Percentiles rank a stretch among this genome's conserved stretches.
Evolutionary conservation across 2,329 filamentous ascomycete species (phyloP).

Genomic region (Ophiostoma quercus): DNA sequence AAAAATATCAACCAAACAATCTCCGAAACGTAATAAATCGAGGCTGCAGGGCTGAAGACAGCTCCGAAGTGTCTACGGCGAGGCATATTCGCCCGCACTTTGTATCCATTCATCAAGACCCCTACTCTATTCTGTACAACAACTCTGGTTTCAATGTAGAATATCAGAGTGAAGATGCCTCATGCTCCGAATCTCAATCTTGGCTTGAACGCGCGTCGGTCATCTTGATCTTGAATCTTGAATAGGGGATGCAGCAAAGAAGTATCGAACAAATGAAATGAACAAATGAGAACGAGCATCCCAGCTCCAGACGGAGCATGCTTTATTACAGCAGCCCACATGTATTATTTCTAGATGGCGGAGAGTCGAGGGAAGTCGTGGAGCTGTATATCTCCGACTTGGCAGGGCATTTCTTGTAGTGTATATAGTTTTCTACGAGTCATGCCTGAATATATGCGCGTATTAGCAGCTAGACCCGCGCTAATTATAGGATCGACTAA

Average conservation of each 20-base stretch:
- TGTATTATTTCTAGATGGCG: not conserved
- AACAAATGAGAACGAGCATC: not conserved
- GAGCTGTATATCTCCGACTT: not conserved
- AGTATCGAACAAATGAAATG: not conserved
- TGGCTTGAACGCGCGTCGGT: not conserved
- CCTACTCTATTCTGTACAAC: not conserved
- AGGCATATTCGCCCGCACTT: not conserved
- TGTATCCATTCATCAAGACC: not conserved
- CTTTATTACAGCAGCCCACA: not conserved
- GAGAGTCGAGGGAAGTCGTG: not conserved
- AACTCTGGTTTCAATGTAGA: too few species aligned
- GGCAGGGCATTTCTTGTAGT: not conserved
- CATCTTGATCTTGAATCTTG: not conserved
- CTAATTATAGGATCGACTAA: not conserved
- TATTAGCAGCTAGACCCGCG: not conserved
- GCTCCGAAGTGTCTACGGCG: not conserved
- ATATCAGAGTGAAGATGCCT: not conserved
- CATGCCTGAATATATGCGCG: not conserved
- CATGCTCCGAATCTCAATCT: not conserved
- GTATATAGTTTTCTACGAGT: not conserved
- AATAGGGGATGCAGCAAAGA: not conserved
- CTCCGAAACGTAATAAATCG: not conserved
- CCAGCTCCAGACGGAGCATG: not conserved
- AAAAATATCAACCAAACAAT: not conserved
- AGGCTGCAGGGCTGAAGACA: conserved; percentile 3